These are phyloP conservation scores for Entamoeba dispar DNA, from an alignment of 208 protist species.

Conservation along the genomic window DNA sequence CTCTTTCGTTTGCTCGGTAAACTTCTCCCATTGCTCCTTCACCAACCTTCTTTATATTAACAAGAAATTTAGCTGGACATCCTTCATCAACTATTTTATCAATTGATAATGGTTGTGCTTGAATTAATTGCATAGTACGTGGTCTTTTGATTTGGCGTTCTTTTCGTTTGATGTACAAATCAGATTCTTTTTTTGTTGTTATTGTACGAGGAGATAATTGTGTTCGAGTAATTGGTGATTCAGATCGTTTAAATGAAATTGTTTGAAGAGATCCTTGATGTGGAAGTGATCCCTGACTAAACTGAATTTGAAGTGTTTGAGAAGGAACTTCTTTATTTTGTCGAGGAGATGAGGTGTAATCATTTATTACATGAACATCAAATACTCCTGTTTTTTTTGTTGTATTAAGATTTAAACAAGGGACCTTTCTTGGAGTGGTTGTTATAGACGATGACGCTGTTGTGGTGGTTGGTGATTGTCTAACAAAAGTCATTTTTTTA, in stretches of 20 bases:
- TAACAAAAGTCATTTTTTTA: neutral
- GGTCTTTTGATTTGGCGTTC: neutral
- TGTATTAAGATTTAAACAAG: neutral
- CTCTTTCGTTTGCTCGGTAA: constrained; percentile 27
- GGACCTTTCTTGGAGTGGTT: neutral
- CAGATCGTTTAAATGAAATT: neutral
- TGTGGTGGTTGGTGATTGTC: neutral
- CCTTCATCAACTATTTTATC: neutral
- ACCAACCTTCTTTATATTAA: constrained; percentile 35
- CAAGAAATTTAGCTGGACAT: constrained; percentile 28
- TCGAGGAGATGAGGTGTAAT: neutral
- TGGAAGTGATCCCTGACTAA: neutral
- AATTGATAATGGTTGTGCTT: neutral
- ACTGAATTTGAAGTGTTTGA: neutral
- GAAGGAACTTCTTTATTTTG: neutral
- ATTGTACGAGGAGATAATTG: neutral
- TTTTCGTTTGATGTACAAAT: neutral
- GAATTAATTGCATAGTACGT: neutral
- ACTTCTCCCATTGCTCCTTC: constrained; percentile 39
- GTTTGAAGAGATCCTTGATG: neutral
- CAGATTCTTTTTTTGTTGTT: neutral
- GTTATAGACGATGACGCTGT: neutral
- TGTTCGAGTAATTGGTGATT: neutral
- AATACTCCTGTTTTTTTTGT: neutral
- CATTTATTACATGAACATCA: neutral